Evolutionary conservation across 2,329 filamentous ascomycete genomes (phyloP).

Genomic region (Acrocalymma vagum): DNA sequence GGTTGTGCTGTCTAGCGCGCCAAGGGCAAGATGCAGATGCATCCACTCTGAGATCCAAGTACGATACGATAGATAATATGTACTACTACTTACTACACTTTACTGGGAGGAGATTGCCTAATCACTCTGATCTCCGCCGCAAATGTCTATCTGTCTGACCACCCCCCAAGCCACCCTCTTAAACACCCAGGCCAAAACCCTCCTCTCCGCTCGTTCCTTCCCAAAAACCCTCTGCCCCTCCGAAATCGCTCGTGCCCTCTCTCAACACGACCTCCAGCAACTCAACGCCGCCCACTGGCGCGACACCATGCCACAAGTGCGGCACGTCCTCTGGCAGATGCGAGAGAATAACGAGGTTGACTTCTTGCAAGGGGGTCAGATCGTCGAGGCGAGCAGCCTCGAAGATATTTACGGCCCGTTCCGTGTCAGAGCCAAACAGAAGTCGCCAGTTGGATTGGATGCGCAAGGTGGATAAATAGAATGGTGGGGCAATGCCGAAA

Average conservation of each 20-base stretch:
- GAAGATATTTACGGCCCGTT: conserved; percentile 58
- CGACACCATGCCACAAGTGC: conserved; percentile 56
- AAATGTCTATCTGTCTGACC: too few relatives aligned
- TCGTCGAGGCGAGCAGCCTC: conserved; percentile 42
- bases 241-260: conserved; percentile 58
- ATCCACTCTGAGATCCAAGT: too few relatives aligned
- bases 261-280: conserved; percentile 46
- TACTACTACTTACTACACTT: too few relatives aligned
- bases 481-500: too few relatives aligned
- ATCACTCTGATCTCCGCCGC: too few relatives aligned
- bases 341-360: conserved; percentile 54
- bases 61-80: too few relatives aligned
- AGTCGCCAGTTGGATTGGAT: too few relatives aligned
- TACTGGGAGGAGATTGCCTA: too few relatives aligned
- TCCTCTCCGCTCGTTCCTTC: conserved; percentile 41
- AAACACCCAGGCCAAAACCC: conserved; percentile 31
- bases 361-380: conserved; percentile 58
- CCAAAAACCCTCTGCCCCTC: conserved; percentile 64
- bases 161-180: too few relatives aligned
- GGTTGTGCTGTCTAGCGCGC: too few relatives aligned
- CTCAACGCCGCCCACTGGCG: conserved; percentile 50
- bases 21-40: too few relatives aligned
- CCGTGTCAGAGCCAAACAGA: conserved; percentile 43
- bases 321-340: conserved; percentile 53
- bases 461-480: too few relatives aligned